phyloP scores from a whole-genome alignment of 768 basidiomycete genomes.

The Lentinula lateritia region DNA sequence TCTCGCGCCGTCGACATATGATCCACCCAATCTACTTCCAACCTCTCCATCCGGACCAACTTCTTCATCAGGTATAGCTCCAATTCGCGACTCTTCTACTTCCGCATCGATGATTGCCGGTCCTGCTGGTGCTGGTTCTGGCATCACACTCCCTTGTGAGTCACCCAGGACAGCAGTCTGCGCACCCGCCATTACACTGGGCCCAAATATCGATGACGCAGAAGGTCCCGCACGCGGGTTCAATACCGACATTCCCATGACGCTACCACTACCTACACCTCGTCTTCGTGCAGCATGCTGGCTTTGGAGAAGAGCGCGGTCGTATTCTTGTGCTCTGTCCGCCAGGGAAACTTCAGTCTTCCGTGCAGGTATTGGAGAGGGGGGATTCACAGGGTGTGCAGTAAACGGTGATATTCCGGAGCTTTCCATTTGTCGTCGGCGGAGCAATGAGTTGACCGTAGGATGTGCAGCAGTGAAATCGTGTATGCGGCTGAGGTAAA shows the following conservation, averaged over 20 bases:
- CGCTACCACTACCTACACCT: slow-evolving; percentile 29
- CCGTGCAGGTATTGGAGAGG: slow-evolving; percentile 18
- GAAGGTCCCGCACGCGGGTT: slow-evolving; percentile 23
- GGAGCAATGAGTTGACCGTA: slow-evolving; percentile 21
- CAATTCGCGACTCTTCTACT: slow-evolving; percentile 5
- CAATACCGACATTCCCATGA: slow-evolving; percentile 44
- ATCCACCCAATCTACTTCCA: slow-evolving; percentile 59
- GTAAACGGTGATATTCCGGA: slow-evolving; percentile 18
- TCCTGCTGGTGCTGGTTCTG: slow-evolving; percentile 10
- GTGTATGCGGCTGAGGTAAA: slow-evolving; percentile 84
- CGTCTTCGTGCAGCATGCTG: slow-evolving; percentile 49
- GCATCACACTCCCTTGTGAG: slow-evolving; percentile 54
- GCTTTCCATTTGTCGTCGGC: slow-evolving; percentile 8
- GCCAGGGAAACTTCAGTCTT: slow-evolving; percentile 28
- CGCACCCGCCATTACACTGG: slow-evolving; percentile 43
- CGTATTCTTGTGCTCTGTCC: slow-evolving; percentile 69
- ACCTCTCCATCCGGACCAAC: slow-evolving; percentile 49
- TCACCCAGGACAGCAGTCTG: slow-evolving; percentile 73
- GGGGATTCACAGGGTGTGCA: neutral
- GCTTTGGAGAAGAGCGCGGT: slow-evolving; percentile 68
- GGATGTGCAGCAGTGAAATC: slow-evolving; percentile 52
- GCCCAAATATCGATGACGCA: slow-evolving; percentile 43
- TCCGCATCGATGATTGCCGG: slow-evolving; percentile 9
- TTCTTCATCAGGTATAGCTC: slow-evolving; percentile 39
- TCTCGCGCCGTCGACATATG: slow-evolving; percentile 69